A percentile compares a stretch with the other conserved stretches of the same genome.
Evolutionary conservation across 2,329 filamentous ascomycete species (phyloP).

Genomic region (Penicillium aurantiogriseum): DNA sequence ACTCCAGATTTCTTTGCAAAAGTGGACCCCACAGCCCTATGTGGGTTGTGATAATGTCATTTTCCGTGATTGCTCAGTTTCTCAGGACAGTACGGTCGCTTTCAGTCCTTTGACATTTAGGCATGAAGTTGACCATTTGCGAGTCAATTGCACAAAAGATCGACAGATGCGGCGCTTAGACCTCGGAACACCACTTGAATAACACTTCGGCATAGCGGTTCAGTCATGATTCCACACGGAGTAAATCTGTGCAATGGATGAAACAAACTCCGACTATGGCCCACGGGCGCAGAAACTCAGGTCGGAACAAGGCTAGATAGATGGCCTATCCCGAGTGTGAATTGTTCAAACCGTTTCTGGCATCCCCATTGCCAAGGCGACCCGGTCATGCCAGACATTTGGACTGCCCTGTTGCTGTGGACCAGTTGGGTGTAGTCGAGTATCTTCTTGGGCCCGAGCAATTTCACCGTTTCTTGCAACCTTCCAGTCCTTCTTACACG

Average conservation of each 20-base stretch:
- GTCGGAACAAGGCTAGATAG: no score
- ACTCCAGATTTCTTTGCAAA: background rate
- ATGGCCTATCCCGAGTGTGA: no score
- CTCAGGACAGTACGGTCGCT: background rate
- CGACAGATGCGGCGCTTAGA: background rate
- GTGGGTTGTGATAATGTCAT: background rate
- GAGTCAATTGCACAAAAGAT: background rate
- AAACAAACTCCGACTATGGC: background rate
- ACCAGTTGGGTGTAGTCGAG: background rate
- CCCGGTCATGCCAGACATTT: background rate
- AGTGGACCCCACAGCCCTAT: background rate
- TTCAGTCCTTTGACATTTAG: background rate
- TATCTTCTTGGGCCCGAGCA: background rate
- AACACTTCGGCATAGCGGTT: background rate
- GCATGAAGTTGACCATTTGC: background rate
- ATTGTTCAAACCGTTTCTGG: background rate
- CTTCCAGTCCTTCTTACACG: background rate
- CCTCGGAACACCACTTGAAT: background rate
- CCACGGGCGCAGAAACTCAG: background rate
- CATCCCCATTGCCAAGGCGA: conserved; percentile 6
- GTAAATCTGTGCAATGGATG: background rate
- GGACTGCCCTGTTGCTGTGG: background rate
- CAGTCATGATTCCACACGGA: background rate
- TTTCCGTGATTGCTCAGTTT: no score
- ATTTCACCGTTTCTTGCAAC: background rate